phyloP scores from a whole-genome alignment of 1,284 basidiomycete genomes.

The Phellopilus nigrolimitatus region DNA sequence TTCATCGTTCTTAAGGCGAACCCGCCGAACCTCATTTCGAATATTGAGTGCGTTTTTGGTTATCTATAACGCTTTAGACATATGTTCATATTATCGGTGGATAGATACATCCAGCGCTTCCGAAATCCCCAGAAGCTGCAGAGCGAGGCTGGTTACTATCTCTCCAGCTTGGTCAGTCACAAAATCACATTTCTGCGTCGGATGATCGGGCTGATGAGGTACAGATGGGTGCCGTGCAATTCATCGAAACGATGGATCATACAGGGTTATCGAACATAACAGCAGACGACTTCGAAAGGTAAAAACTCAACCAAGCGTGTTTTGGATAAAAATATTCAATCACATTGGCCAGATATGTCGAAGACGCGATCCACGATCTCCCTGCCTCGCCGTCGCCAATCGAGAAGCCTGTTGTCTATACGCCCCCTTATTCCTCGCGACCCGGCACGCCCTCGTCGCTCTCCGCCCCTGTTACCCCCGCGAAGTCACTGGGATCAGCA shows the following conservation, averaged over 20 bases:
- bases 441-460: slow-evolving; percentile 26
- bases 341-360: slow-evolving; percentile 58
- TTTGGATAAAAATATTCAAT: slow-evolving; percentile 9
- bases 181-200: slow-evolving; percentile 37
- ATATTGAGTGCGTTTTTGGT: slow-evolving; percentile 71
- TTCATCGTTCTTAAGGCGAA: slow-evolving; percentile 93
- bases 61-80: background rate
- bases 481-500: slow-evolving; percentile 25
- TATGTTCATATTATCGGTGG: slow-evolving; percentile 42
- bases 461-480: slow-evolving; percentile 20
- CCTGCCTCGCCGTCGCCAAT: slow-evolving; percentile 43
- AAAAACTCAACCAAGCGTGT: no score
- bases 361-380: slow-evolving; percentile 74
- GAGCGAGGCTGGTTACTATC: slow-evolving; percentile 96
- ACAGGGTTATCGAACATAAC: slow-evolving; percentile 88
- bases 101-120: slow-evolving; percentile 93
- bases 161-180: slow-evolving; percentile 82
- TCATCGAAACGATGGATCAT: slow-evolving; percentile 97
- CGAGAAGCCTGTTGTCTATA: slow-evolving; percentile 20
- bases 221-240: slow-evolving; percentile 87
- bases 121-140: slow-evolving; percentile 85
- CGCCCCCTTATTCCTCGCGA: slow-evolving; percentile 19
- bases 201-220: background rate
- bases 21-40: slow-evolving; percentile 89
- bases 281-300: slow-evolving; percentile 89